Percentiles rank a stretch among this genome's conserved stretches.
Conservation (phyloP, 192 early-diverging fungal genomes). For the Coemansia sp. region DNA sequence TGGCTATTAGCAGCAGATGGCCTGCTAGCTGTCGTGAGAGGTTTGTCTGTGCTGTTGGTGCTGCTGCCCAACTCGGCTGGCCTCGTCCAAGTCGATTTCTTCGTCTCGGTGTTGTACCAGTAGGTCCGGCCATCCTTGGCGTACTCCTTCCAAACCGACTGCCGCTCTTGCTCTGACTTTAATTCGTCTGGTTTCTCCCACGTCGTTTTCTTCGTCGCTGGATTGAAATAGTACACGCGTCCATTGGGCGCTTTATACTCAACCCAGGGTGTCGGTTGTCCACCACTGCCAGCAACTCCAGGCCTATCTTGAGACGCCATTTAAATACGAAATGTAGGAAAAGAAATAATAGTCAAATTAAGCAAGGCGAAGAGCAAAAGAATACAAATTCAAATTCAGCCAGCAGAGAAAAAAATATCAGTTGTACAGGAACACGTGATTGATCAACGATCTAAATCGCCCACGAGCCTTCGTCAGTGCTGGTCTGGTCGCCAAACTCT, state of each 20-base stretch:
- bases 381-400: neutral
- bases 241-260: conserved; percentile 80
- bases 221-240: conserved; percentile 84
- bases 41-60: neutral
- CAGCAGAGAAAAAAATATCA: neutral
- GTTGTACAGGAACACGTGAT: neutral
- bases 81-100: conserved; percentile 85
- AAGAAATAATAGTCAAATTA: neutral
- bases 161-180: conserved; percentile 70
- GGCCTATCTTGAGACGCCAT: neutral
- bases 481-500: conserved; percentile 49
- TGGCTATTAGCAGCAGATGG: neutral
- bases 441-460: conserved; percentile 52
- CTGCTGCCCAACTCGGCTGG: conserved; percentile 60
- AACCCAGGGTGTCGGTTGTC: conserved; percentile 57
- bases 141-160: conserved; percentile 84
- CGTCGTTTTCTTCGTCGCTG: conserved; percentile 68
- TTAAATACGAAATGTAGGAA: neutral
- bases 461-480: conserved; percentile 57
- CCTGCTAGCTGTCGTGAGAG: neutral
- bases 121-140: conserved; percentile 78
- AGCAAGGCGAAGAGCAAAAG: neutral
- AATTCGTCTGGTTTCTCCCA: conserved; percentile 97
- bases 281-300: neutral
- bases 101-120: conserved; percentile 77